Percentiles rank a stretch among this genome's conserved stretches.
phyloP scores from a whole-genome alignment of 2,329 filamentous ascomycete species.

The Aspergillus awamori region DNA sequence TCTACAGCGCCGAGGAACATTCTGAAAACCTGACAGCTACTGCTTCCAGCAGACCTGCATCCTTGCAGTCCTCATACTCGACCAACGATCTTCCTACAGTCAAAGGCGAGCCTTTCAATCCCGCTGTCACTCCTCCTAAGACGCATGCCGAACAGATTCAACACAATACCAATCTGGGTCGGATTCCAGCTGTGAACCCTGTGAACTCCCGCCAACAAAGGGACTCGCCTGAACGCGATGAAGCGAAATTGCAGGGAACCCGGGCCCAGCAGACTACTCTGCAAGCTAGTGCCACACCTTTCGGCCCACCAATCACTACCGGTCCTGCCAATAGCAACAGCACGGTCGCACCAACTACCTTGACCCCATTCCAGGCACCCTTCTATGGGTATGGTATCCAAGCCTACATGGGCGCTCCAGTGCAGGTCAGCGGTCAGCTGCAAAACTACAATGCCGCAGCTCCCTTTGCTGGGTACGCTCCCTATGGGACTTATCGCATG shows the following conservation, averaged over 20 bases:
- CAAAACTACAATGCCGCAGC: conserved; percentile 57
- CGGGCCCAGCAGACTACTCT: conserved; percentile 70
- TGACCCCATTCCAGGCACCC: conserved; percentile 40
- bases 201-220: conserved; percentile 64
- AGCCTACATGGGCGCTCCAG: conserved; percentile 58
- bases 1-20: conserved; percentile 34
- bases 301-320: conserved; percentile 65
- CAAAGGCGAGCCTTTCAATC: conserved; percentile 65
- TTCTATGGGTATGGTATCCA: conserved; percentile 56
- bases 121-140: conserved; percentile 53
- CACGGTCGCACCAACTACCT: conserved; percentile 33
- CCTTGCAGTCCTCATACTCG: conserved; percentile 82
- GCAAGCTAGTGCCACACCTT: conserved; percentile 77
- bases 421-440: conserved; percentile 40
- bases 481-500: conserved; percentile 59
- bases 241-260: conserved; percentile 50
- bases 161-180: conserved; percentile 78
- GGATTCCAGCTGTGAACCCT: conserved; percentile 67
- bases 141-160: conserved; percentile 63
- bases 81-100: conserved; percentile 85
- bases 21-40: conserved; percentile 31
- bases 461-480: conserved; percentile 55
- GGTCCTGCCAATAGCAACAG: conserved; percentile 29
- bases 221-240: conserved; percentile 49
- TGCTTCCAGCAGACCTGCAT: conserved; percentile 44